A percentile compares a stretch with the other conserved stretches of the same genome.
phyloP scores from a whole-genome alignment of 2,329 filamentous ascomycete species.

The Incumbomyces lentus region DNA sequence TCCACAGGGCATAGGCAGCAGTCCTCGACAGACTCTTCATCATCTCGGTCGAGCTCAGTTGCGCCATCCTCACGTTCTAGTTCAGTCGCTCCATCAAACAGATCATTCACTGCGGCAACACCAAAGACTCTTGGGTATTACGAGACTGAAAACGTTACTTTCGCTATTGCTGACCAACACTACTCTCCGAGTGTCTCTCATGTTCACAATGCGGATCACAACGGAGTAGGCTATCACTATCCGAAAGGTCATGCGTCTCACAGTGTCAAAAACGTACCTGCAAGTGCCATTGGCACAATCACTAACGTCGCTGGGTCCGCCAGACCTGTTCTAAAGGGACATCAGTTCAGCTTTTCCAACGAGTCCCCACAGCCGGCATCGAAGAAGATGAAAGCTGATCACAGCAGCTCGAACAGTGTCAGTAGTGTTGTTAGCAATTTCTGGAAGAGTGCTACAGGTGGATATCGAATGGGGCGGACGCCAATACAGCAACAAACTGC shows the following conservation, averaged over 20 bases:
- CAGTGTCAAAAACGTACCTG: neutral
- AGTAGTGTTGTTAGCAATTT: constrained; percentile 34
- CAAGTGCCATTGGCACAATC: constrained; percentile 21
- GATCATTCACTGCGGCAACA: constrained; percentile 24
- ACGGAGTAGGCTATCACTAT: constrained; percentile 20
- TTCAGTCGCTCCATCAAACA: constrained; percentile 26
- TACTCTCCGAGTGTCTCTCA: constrained; percentile 10
- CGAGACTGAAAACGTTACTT: constrained; percentile 16
- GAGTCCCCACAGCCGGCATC: constrained; percentile 26
- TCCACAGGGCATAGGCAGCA: constrained; percentile 30
- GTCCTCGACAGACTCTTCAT: constrained; percentile 35
- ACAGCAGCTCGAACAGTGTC: constrained; percentile 17
- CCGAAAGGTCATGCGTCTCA: constrained; percentile 9
- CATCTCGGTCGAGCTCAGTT: constrained; percentile 30
- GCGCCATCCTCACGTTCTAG: constrained; percentile 14
- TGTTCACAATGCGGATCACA: constrained; percentile 12
- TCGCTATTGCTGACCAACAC: constrained; percentile 17
- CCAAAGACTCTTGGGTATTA: constrained; percentile 33
- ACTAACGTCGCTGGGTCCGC: constrained; percentile 18
- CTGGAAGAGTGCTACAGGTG: constrained; percentile 32
- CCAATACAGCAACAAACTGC: constrained; percentile 12
- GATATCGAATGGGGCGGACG: constrained; percentile 24
- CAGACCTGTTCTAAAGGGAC: constrained; percentile 25
- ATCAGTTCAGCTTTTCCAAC: constrained; percentile 20
- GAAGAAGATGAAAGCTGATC: constrained; percentile 30